Evolutionary conservation across 108 stramenopile genomes (phyloP).

Genomic region (Aureococcus anophagefferens): DNA sequence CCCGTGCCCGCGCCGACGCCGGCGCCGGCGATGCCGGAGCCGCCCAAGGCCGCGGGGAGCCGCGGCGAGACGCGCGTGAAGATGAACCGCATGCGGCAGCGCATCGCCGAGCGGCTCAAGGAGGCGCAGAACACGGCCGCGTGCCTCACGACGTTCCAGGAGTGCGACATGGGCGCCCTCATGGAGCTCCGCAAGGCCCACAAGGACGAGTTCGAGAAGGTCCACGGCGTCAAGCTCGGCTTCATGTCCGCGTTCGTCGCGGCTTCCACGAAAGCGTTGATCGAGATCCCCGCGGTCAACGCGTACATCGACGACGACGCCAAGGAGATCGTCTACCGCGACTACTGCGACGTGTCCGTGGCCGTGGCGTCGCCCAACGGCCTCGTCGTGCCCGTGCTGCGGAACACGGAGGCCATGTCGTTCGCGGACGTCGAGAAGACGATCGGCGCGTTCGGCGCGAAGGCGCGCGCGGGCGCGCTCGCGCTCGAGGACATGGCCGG

Average conservation of each 20-base stretch:
- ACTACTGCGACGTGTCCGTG: constrained; percentile 92
- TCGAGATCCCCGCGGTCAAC: constrained; percentile 93
- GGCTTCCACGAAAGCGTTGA: constrained; percentile 79
- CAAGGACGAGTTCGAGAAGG: constrained; percentile 90
- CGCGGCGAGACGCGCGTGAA: constrained; percentile 92
- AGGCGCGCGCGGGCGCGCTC: constrained; percentile 78
- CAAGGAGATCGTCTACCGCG: constrained; percentile 95
- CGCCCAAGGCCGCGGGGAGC: constrained; percentile 38
- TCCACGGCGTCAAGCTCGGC: constrained; percentile 94
- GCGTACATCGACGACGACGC: constrained; percentile 94
- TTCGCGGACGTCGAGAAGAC: constrained; percentile 94
- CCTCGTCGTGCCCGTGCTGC: constrained; percentile 93
- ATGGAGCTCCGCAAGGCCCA: constrained; percentile 89
- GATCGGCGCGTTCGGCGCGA: constrained; percentile 85
- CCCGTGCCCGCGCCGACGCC: constrained; percentile 25
- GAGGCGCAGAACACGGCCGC: constrained; percentile 98
- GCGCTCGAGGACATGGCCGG: constrained; percentile 98
- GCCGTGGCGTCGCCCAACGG: constrained; percentile 92
- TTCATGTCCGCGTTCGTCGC: constrained; percentile 98
- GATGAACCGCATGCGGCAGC: constrained; percentile 97
- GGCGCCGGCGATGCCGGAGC: constrained; percentile 23
- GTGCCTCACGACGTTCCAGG: constrained; percentile 99
- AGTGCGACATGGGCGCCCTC: constrained; percentile 91
- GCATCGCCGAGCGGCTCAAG: constrained; percentile 90
- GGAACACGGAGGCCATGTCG: constrained; percentile 90